phyloP scores from a whole-genome alignment of 2,329 filamentous ascomycete genomes.

The Aspergillus pseudoterreus region DNA sequence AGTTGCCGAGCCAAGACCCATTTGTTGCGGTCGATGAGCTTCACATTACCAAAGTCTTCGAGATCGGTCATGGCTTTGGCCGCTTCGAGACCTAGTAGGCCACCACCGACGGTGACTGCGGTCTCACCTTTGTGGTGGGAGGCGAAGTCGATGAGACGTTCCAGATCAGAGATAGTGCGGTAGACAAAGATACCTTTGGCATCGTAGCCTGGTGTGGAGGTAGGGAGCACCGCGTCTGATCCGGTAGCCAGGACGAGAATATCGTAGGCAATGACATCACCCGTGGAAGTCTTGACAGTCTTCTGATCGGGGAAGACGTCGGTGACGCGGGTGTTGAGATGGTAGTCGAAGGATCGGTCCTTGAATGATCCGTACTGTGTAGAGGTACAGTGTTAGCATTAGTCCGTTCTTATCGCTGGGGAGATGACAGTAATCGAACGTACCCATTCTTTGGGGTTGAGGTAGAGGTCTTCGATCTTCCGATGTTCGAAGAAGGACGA shows the following conservation, averaged over 20 bases:
- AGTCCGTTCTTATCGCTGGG: neutral
- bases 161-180: conserved; percentile 76
- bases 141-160: conserved; percentile 71
- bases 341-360: conserved; percentile 67
- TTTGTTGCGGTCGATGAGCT: conserved; percentile 73
- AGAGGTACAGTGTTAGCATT: neutral
- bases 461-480: conserved; percentile 79
- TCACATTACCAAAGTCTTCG: conserved; percentile 68
- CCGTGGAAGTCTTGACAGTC: conserved; percentile 66
- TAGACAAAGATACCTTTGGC: conserved; percentile 86
- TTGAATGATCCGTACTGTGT: conserved; percentile 62
- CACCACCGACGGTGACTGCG: conserved; percentile 78
- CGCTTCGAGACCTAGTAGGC: conserved; percentile 79
- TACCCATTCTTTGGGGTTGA: conserved; percentile 82
- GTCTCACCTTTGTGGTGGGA: conserved; percentile 62
- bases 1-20: conserved; percentile 83
- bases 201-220: conserved; percentile 70
- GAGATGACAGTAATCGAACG: conserved; percentile 12
- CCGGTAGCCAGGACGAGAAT: conserved; percentile 80
- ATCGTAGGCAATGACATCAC: conserved; percentile 69
- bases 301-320: conserved; percentile 63
- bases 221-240: conserved; percentile 73
- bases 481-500: conserved; percentile 87
- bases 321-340: conserved; percentile 71
- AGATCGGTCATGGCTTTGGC: conserved; percentile 91